phyloP scores from a whole-genome alignment of 1,139 yeast species.

The Lodderomyces margitis region DNA sequence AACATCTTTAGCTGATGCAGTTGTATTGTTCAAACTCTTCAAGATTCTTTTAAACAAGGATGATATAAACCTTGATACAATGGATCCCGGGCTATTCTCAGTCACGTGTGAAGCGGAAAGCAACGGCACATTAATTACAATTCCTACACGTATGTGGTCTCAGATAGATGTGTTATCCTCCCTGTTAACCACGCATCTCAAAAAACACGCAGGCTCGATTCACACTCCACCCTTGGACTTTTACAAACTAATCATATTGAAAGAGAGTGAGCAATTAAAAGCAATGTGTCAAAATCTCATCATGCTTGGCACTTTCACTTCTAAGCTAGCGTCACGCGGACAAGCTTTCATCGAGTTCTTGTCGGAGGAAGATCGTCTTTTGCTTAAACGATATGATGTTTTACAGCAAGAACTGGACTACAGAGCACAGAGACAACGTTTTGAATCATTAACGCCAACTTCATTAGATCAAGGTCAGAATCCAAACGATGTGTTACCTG shows the following conservation, averaged over 20 bases:
- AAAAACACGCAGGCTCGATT: not conserved
- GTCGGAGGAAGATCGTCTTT: slow-evolving; percentile 17
- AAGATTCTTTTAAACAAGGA: slow-evolving; percentile 17
- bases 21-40: slow-evolving; percentile 15
- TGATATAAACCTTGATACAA: slow-evolving; percentile 11
- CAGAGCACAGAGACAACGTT: not conserved
- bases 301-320: slow-evolving; percentile 21
- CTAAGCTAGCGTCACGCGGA: slow-evolving; percentile 22
- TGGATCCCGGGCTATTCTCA: slow-evolving; percentile 4
- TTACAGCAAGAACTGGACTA: not conserved
- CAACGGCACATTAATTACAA: not conserved
- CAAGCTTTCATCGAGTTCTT: slow-evolving; percentile 20
- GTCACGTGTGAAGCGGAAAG: slow-evolving; percentile 1
- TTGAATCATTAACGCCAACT: not conserved
- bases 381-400: not conserved
- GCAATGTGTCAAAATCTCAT: slow-evolving; percentile 20
- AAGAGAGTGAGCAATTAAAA: slow-evolving; percentile 18
- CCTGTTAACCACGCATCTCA: not conserved
- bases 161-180: not conserved
- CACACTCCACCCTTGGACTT: slow-evolving; percentile 14
- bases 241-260: slow-evolving; percentile 16
- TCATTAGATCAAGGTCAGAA: not conserved
- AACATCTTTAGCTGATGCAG: not conserved
- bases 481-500: not conserved
- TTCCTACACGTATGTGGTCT: not conserved